Base-by-base conservation (phyloP, 345 rosid species). In the Noccaea bulbosa region DNA sequence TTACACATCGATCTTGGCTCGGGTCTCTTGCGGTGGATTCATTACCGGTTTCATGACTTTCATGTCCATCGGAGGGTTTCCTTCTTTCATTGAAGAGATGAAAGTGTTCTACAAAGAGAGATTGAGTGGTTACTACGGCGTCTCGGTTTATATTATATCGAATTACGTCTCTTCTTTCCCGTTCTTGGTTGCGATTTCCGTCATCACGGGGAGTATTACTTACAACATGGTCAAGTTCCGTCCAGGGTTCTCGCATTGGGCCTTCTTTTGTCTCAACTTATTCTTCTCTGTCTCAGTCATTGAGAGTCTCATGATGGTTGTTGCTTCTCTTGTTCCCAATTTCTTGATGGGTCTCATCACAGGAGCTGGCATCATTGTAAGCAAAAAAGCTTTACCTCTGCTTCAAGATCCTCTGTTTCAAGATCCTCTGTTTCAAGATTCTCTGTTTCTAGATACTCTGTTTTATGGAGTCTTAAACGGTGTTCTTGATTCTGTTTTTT, bases 301-400 rank as follows among this genome's bases (percentile, higher is more conserved):
- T 46, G 96, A 90, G 81, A 90, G 96, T 78, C 82, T 90, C 70
- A 90, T 90, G 96, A 90, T 90, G 96, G 88, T 90, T 69, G 69
- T 88, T 30, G 96, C 96, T 77, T 81, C 96, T 34, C 63, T 90
- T 52, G 96, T 90, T 72, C 91, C 96, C 4, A 87, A 90, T 75
- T 90, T 82, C 83, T 56, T 90, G 72, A 90, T 79, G 87, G 93
- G 96, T 67, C 84, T 90, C 1, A 17, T 90, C 2, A 78, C 84
- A 1, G 96, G 96, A 37, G 91, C 96, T 7, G 96, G 96, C 52
- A 65, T 87, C 39, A 83, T 90, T 53, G 93, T 90, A 84, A 86
- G 93, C 22, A 57, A 34, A 27, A 27, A 14, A 16, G 15, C 37
- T 0, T 20, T 37, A 6, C 34, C 71, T 56, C 50, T 55, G 5